Conservation (phyloP, 2,329 filamentous ascomycete species). For the Fusarium concolor region DNA sequence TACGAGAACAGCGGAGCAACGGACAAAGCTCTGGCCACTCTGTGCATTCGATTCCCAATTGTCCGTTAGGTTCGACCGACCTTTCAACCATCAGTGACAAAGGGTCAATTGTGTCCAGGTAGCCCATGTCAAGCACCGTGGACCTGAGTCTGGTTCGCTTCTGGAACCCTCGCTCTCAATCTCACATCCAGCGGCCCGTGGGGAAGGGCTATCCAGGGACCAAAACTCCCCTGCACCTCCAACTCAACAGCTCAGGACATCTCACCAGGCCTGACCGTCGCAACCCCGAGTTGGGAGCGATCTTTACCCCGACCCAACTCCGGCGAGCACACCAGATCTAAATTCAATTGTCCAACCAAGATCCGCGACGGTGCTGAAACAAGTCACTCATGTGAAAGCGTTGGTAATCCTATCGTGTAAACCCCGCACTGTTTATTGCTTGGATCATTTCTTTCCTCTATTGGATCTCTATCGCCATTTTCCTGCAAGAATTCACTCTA, state of each 20-base stretch:
- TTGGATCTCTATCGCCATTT: not conserved
- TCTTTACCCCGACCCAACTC: constrained; percentile 34
- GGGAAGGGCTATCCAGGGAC: constrained; percentile 31
- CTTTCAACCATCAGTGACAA: constrained; percentile 17
- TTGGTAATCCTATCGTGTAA: constrained; percentile 35
- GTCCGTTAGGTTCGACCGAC: too few relatives aligned
- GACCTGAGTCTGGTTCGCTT: constrained; percentile 19
- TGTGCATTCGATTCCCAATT: constrained; percentile 12
- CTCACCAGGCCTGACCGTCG: constrained; percentile 20
- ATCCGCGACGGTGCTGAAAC: constrained; percentile 10
- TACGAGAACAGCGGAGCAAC: not conserved
- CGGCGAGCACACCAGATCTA: constrained; percentile 23
- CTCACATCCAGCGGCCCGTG: constrained; percentile 9
- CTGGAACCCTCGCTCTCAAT: constrained; percentile 2
- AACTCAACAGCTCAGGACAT: constrained; percentile 3
- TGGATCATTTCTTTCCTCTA: not conserved
- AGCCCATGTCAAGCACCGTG: not conserved
- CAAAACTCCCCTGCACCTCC: constrained; percentile 17
- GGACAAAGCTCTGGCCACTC: not conserved
- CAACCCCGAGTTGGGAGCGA: constrained; percentile 31
- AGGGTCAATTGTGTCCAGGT: not conserved
- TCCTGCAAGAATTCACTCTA: constrained; percentile 2
- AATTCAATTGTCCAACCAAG: constrained; percentile 29
- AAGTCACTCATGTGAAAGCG: constrained; percentile 23
- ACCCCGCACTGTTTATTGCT: constrained; percentile 6